These are phyloP conservation scores for Xylaria acuta DNA, from an alignment of 495 filamentous ascomycete genomes.

Conservation along the genomic window DNA sequence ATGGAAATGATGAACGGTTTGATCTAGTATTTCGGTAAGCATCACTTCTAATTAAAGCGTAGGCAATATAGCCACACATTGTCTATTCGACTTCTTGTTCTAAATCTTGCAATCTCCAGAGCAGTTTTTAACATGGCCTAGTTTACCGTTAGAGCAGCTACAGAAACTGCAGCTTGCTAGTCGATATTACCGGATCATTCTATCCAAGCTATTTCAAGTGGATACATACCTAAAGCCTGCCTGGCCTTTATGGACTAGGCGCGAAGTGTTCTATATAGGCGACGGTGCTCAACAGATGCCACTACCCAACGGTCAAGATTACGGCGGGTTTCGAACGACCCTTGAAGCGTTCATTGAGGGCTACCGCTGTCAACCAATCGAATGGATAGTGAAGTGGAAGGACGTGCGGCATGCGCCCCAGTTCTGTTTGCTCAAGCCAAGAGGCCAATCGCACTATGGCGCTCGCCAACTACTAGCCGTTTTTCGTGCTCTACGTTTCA, in stretches of 20 bases:
- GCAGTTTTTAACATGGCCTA: conserved; percentile 40
- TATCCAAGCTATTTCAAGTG: conserved; percentile 71
- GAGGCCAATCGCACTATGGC: conserved; percentile 67
- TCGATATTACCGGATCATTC: conserved; percentile 76
- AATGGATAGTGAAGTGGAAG: conserved; percentile 79
- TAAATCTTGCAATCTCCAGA: neutral
- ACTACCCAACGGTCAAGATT: conserved; percentile 70
- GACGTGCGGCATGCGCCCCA: conserved; percentile 77
- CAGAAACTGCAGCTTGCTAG: conserved; percentile 79
- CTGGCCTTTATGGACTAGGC: conserved; percentile 75
- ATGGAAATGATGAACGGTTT: conserved; percentile 79
- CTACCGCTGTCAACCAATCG: conserved; percentile 72
- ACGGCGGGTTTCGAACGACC: conserved; percentile 80
- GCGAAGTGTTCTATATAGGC: conserved; percentile 66
- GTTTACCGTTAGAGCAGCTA: conserved; percentile 68
- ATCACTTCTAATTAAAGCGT: neutral
- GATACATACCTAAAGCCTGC: conserved; percentile 82
- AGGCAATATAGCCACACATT: conserved; percentile 2
- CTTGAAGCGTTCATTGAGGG: conserved; percentile 85
- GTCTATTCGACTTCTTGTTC: conserved; percentile 3
- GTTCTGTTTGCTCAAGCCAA: conserved; percentile 78
- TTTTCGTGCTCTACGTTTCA: conserved; percentile 86
- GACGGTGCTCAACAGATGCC: conserved; percentile 61
- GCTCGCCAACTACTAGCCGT: conserved; percentile 81
- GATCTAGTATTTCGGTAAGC: conserved; percentile 80